Percentiles rank a stretch among this genome's conserved stretches.
Conservation (phyloP, 2,329 filamentous ascomycete genomes). For the Coniella vitis region DNA sequence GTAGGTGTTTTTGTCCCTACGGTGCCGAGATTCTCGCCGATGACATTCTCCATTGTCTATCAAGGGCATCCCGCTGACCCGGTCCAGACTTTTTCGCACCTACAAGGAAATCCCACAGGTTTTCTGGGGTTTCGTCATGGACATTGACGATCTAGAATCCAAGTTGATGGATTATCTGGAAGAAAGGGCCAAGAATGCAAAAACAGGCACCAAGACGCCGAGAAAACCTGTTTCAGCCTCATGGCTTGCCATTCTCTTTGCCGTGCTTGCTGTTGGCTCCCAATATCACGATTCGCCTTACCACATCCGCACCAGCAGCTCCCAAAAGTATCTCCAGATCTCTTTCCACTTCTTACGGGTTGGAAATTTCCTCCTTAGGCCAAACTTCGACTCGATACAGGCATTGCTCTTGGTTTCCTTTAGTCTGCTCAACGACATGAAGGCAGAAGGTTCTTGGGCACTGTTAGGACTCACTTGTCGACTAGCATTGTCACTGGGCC, state of each 20-base stretch:
- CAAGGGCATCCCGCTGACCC: not conserved
- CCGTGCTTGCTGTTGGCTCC: constrained; percentile 57
- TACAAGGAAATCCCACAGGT: constrained; percentile 63
- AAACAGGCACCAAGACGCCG: constrained; percentile 36
- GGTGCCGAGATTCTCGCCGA: too few relatives aligned
- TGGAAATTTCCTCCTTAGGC: constrained; percentile 56
- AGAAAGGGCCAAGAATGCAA: constrained; percentile 49
- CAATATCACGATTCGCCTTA: constrained; percentile 62
- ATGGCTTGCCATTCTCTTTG: constrained; percentile 60
- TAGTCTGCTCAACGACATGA: constrained; percentile 62
- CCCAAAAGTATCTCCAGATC: constrained; percentile 56
- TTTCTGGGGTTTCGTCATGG: constrained; percentile 62
- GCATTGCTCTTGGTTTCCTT: constrained; percentile 57
- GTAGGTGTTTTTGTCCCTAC: too few relatives aligned
- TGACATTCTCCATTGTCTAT: not conserved
- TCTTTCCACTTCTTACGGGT: constrained; percentile 59
- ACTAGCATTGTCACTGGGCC: constrained; percentile 57
- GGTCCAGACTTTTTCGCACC: constrained; percentile 50
- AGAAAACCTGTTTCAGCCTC: constrained; percentile 51
- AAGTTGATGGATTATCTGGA: constrained; percentile 60
- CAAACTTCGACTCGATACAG: constrained; percentile 60
- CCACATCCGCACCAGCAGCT: constrained; percentile 51
- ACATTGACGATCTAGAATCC: constrained; percentile 59
- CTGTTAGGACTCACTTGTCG: constrained; percentile 57
- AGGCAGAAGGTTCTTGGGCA: constrained; percentile 62